A percentile compares a stretch with the other conserved stretches of the same genome.
Conservation (phyloP, 441 rosid species). For the Viola pubescens region DNA sequence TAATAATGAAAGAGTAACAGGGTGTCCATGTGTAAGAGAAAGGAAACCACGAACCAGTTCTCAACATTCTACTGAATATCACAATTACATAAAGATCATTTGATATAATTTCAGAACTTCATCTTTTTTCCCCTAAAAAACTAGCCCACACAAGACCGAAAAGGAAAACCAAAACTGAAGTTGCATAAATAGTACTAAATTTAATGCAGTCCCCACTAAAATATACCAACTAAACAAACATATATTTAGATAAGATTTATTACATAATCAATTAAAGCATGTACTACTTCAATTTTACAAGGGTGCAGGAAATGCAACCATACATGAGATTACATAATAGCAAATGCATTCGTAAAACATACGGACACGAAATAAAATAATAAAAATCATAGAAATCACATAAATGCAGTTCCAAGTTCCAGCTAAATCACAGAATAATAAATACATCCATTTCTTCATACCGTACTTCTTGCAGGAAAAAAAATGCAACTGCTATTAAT, state of each 20-base stretch:
- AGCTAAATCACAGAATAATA: not conserved
- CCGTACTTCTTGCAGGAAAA: not conserved
- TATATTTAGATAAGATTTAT: too few species aligned
- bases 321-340: not conserved
- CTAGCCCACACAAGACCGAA: too few species aligned
- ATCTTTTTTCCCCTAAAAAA: too few species aligned
- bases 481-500: not conserved
- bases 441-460: not conserved
- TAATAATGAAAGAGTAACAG: not conserved
- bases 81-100: too few species aligned
- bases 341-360: too few species aligned
- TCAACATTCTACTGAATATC: not conserved
- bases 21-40: not conserved
- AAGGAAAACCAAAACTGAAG: too few species aligned
- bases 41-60: not conserved
- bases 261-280: too few species aligned
- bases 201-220: too few species aligned
- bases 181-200: too few species aligned
- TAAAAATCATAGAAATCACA: not conserved
- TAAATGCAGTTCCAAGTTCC: not conserved
- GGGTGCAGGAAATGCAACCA: not conserved
- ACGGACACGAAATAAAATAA: not conserved
- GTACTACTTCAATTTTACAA: too few species aligned
- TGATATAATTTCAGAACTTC: too few species aligned
- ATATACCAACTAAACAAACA: too few species aligned